Percentiles rank a stretch among this genome's conserved stretches.
These are phyloP conservation scores for Vishniacozyma victoriae DNA, from an alignment of 768 basidiomycete genomes.

Conservation along the genomic window DNA sequence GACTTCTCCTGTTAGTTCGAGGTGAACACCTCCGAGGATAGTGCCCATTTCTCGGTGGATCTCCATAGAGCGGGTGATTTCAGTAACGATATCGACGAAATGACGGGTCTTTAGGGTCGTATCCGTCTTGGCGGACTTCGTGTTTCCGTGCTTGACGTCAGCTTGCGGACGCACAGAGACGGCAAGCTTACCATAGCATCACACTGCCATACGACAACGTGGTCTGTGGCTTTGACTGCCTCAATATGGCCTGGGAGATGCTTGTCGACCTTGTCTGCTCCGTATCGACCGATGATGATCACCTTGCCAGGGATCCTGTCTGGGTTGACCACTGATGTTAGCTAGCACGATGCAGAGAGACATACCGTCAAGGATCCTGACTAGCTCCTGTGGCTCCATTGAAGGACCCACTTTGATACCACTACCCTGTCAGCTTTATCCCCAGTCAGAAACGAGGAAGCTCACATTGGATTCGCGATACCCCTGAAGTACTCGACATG, in stretches of 20 bases:
- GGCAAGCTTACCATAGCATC: constrained; percentile 68
- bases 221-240: constrained; percentile 69
- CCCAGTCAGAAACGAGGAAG: not conserved
- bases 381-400: constrained; percentile 72
- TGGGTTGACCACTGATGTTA: constrained; percentile 71
- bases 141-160: constrained; percentile 71
- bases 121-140: constrained; percentile 66
- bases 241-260: constrained; percentile 73
- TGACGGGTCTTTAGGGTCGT: constrained; percentile 76
- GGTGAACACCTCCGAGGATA: constrained; percentile 70
- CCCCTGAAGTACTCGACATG: constrained; percentile 66
- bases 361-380: constrained; percentile 65
- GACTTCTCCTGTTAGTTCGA: constrained; percentile 88
- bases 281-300: constrained; percentile 88
- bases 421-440: constrained; percentile 5
- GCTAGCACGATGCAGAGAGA: not conserved
- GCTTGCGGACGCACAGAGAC: not conserved
- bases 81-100: constrained; percentile 76
- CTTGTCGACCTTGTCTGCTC: constrained; percentile 72
- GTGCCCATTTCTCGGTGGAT: constrained; percentile 73
- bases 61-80: constrained; percentile 71
- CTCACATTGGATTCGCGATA: constrained; percentile 45
- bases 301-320: constrained; percentile 73
- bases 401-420: constrained; percentile 94
- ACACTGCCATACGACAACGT: constrained; percentile 89